Conservation (phyloP, 768 basidiomycete genomes). For the Kwoniella bestiolae region DNA sequence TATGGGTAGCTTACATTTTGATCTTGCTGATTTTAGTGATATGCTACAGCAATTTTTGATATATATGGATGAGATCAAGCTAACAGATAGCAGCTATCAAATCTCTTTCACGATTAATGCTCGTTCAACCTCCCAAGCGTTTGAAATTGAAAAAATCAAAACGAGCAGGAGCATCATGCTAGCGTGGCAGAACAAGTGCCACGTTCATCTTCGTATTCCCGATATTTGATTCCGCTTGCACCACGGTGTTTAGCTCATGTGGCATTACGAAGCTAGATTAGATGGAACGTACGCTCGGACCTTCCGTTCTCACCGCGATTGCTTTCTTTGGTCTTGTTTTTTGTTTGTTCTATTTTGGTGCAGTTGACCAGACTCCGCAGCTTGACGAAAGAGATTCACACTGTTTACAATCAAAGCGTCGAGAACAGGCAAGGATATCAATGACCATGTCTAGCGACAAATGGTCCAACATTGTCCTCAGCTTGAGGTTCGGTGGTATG, state of each 20-base stretch:
- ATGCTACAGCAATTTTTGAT: background rate
- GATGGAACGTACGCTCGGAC: conserved; percentile 1
- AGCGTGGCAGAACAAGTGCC: conserved; percentile 2
- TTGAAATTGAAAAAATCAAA: conserved; percentile 14
- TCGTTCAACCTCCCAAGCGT: background rate
- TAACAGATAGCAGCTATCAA: conserved; percentile 3
- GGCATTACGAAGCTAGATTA: background rate
- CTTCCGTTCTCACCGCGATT: conserved; percentile 3
- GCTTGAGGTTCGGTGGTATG: background rate
- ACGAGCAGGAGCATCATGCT: no score
- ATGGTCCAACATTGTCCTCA: no score
- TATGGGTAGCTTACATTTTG: conserved; percentile 16
- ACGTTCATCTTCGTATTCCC: background rate
- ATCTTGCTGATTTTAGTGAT: background rate
- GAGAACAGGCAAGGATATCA: no score
- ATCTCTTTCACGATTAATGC: background rate
- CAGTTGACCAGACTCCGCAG: background rate
- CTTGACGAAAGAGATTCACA: background rate
- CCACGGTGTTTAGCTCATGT: conserved; percentile 1
- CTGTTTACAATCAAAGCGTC: no score
- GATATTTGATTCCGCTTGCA: background rate
- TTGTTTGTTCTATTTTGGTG: background rate
- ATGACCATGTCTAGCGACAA: no score
- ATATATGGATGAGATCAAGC: background rate
- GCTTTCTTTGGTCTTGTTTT: background rate